Percentiles rank a stretch among this genome's conserved stretches.
phyloP scores from a whole-genome alignment of 169 alveolate genomes.

The Plasmodium relictum region DNA sequence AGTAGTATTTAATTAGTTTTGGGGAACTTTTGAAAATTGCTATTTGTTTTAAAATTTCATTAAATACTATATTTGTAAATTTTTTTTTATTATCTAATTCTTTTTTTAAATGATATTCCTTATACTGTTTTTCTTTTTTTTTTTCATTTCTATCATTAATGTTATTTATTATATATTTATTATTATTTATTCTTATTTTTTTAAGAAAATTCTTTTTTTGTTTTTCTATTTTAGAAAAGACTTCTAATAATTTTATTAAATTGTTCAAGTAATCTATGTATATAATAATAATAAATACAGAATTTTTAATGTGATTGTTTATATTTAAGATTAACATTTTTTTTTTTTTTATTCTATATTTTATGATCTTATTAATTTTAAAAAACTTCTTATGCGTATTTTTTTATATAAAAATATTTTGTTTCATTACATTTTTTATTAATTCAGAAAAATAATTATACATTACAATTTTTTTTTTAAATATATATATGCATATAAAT shows the following conservation, averaged over 20 bases:
- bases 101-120: too few species aligned
- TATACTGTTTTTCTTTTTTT: background rate
- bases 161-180: background rate
- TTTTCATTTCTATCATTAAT: background rate
- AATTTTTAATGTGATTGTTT: constrained; percentile 3
- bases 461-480: too few species aligned
- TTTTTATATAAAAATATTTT: background rate
- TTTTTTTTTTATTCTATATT: background rate
- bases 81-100: background rate
- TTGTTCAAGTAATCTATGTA: background rate
- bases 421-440: too few species aligned
- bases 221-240: background rate
- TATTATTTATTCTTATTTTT: too few species aligned
- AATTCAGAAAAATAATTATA: too few species aligned
- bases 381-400: background rate
- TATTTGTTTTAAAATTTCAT: background rate
- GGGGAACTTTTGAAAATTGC: background rate
- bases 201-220: background rate
- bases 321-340: background rate
- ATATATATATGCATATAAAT: too few species aligned
- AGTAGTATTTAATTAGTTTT: background rate
- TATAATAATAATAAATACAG: background rate
- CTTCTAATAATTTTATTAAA: background rate
- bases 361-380: background rate
- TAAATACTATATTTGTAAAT: background rate